These are phyloP conservation scores for Gonium pectorale DNA, from an alignment of 139 green algal species.

Conservation along the genomic window DNA sequence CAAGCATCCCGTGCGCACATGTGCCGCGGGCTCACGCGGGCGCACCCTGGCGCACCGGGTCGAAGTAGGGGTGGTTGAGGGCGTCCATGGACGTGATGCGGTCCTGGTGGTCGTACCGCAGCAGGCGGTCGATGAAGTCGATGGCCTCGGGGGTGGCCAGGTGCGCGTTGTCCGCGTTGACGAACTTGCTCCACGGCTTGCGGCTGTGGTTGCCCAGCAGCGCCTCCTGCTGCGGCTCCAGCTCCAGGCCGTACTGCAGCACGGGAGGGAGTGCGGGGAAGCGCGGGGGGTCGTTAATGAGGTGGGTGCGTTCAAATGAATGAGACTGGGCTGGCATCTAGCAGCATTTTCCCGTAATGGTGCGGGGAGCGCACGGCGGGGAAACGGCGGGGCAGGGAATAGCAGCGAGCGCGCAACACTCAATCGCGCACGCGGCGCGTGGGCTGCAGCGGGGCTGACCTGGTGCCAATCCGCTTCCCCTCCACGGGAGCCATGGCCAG, in stretches of 20 bases:
- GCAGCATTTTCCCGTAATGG: too few species aligned
- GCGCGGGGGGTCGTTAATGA: not conserved
- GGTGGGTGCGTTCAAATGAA: not conserved
- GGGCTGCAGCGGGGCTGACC: too few species aligned
- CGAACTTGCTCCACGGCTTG: conserved; percentile 96
- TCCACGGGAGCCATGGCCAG: too few species aligned
- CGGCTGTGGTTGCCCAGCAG: conserved; percentile 85
- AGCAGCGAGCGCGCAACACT: too few species aligned
- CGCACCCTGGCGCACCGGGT: conserved; percentile 81
- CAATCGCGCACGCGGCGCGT: too few species aligned
- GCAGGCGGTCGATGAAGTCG: conserved; percentile 96
- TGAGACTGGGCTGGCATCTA: too few species aligned
- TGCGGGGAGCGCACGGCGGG: too few species aligned
- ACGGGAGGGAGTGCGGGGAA: not conserved
- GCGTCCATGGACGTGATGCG: conserved; percentile 92
- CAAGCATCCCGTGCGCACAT: too few species aligned
- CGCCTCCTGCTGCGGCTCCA: conserved; percentile 95
- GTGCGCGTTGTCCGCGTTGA: conserved; percentile 95
- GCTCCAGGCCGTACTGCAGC: conserved; percentile 89
- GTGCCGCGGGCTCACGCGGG: too few species aligned
- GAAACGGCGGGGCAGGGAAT: too few species aligned
- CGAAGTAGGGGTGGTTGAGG: conserved; percentile 97
- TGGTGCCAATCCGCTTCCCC: too few species aligned
- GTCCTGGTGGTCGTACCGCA: conserved; percentile 77
- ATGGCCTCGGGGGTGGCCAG: conserved; percentile 93